Evolutionary conservation across 306 rosid genomes (phyloP).

Genomic region (Rubus idaeus): DNA sequence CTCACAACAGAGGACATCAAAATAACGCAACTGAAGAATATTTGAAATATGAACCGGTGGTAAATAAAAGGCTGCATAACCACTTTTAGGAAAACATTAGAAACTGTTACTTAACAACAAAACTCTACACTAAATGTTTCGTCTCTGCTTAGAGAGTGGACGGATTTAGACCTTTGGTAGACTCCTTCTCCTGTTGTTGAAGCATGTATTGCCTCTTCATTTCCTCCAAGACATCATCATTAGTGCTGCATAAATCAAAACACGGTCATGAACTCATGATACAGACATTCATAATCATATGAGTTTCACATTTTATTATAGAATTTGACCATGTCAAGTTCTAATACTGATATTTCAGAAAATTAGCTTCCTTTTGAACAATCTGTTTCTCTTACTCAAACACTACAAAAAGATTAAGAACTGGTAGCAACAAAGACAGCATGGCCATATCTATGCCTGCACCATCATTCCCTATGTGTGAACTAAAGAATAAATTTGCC

Average conservation of each 20-base stretch:
- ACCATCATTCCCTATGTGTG: not conserved
- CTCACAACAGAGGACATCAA: not conserved
- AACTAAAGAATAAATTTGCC: not conserved
- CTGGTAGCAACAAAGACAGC: not conserved
- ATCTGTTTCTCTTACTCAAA: not conserved
- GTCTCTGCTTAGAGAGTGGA: constrained; percentile 1
- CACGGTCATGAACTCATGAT: not conserved
- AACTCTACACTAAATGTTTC: not conserved
- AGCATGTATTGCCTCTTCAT: constrained; percentile 76
- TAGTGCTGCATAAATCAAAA: constrained; percentile 51
- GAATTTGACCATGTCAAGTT: not conserved
- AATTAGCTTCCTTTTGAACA: not conserved
- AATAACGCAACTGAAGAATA: not conserved
- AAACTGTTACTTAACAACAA: not conserved
- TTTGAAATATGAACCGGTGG: not conserved
- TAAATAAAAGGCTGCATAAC: not conserved
- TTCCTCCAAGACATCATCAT: constrained; percentile 72
- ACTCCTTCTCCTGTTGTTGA: constrained; percentile 38
- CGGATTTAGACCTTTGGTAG: constrained; percentile 39
- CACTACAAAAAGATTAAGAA: not conserved
- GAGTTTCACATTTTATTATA: no score
- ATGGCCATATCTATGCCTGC: not conserved
- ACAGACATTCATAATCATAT: not conserved
- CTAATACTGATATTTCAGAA: not conserved
- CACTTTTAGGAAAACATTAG: not conserved